Evolutionary conservation across 2,329 filamentous ascomycete species (phyloP).

Genomic region (Botrytis byssoidea): DNA sequence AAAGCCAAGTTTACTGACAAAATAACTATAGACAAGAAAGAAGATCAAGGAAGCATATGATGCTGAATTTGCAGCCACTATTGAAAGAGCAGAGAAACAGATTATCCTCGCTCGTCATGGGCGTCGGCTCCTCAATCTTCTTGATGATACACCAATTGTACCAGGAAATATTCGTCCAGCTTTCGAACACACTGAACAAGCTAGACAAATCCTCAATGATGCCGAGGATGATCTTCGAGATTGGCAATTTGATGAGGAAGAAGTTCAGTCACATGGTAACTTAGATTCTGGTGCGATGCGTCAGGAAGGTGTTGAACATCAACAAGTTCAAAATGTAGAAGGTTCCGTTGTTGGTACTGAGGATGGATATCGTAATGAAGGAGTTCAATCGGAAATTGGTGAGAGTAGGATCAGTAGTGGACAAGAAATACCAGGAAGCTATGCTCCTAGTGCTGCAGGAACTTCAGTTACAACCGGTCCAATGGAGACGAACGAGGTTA

Average conservation of each 20-base stretch:
- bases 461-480: constrained; percentile 17
- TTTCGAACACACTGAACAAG: constrained; percentile 65
- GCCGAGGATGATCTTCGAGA: constrained; percentile 83
- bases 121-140: constrained; percentile 75
- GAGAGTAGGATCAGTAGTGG: constrained; percentile 20
- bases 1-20: constrained; percentile 16
- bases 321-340: neutral
- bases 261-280: constrained; percentile 26
- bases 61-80: constrained; percentile 81
- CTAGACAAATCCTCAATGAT: constrained; percentile 84
- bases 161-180: constrained; percentile 74
- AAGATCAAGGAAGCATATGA: constrained; percentile 96
- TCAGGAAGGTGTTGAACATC: neutral
- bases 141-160: constrained; percentile 87
- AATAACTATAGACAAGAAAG: constrained; percentile 68
- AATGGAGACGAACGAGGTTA: constrained; percentile 9
- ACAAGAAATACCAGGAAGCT: constrained; percentile 1
- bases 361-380: neutral
- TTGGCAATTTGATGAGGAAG: constrained; percentile 53
- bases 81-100: constrained; percentile 96
- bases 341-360: constrained; percentile 11
- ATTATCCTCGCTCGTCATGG: constrained; percentile 91
- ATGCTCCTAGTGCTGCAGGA: constrained; percentile 13
- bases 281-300: neutral
- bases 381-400: neutral